Conservation (phyloP, 2,329 filamentous ascomycete species). For the Diplodia mutila region DNA sequence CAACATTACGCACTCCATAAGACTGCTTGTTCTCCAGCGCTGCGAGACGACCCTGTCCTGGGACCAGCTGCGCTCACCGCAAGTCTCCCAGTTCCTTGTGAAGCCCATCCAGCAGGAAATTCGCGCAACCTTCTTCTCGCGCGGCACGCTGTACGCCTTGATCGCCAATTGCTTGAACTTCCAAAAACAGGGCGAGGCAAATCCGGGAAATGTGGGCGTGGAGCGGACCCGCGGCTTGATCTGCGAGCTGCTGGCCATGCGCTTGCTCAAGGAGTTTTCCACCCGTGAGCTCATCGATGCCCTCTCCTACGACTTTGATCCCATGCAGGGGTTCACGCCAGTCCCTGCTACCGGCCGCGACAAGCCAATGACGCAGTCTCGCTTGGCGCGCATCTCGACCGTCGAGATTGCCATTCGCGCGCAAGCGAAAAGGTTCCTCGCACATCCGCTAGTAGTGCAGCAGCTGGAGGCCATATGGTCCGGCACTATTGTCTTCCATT, state of each 20-base stretch:
- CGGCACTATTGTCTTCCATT: constrained; percentile 92
- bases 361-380: constrained; percentile 35
- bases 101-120: constrained; percentile 96
- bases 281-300: constrained; percentile 92
- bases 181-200: constrained; percentile 79
- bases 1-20: constrained; percentile 85
- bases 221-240: constrained; percentile 84
- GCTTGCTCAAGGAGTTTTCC: constrained; percentile 84
- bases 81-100: constrained; percentile 92
- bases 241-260: constrained; percentile 87
- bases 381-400: constrained; percentile 79
- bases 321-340: constrained; percentile 75
- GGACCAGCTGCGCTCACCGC: constrained; percentile 94
- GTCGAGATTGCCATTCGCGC: constrained; percentile 92
- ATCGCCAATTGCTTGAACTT: constrained; percentile 96
- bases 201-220: constrained; percentile 81
- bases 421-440: constrained; percentile 88
- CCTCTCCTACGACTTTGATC: constrained; percentile 92
- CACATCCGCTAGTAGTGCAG: constrained; percentile 88
- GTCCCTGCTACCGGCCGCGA: constrained; percentile 34
- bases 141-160: constrained; percentile 84
- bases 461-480: constrained; percentile 98
- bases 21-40: constrained; percentile 78
- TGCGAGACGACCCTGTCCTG: constrained; percentile 92
- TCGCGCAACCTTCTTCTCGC: constrained; percentile 77